Evolutionary conservation across 192 early-diverging fungal genomes (phyloP).

Genomic region (Glomus cerebriforme): DNA sequence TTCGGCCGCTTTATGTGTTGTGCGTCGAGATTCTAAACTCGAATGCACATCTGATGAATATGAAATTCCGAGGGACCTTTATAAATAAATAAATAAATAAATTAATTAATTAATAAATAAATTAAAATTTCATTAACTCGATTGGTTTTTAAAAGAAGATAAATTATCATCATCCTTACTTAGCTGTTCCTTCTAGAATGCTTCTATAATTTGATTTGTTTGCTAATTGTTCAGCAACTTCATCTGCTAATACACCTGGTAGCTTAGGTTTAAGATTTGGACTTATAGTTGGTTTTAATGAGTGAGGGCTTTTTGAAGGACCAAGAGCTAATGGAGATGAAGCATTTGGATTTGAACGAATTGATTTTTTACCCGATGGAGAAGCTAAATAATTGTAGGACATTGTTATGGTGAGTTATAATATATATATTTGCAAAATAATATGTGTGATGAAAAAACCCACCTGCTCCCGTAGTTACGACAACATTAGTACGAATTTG

Average conservation of each 20-base stretch:
- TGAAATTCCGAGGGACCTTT: slow-evolving; percentile 67
- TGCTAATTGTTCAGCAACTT: slow-evolving; percentile 49
- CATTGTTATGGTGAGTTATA: slow-evolving; percentile 6
- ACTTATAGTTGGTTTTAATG: slow-evolving; percentile 42
- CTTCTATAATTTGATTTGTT: slow-evolving; percentile 80
- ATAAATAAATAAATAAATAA: neutral
- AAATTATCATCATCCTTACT: slow-evolving; percentile 46
- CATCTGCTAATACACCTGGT: slow-evolving; percentile 36
- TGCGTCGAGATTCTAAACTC: slow-evolving; percentile 80
- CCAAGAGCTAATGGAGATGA: slow-evolving; percentile 34
- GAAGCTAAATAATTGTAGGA: neutral
- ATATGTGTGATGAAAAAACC: neutral
- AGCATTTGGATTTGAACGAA: slow-evolving; percentile 28
- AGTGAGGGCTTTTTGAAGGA: slow-evolving; percentile 37
- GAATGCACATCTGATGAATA: slow-evolving; percentile 76
- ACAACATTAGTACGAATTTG: neutral
- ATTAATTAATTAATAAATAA: neutral
- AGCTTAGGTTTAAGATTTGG: slow-evolving; percentile 51
- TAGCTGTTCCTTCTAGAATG: slow-evolving; percentile 83
- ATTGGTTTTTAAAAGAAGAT: neutral
- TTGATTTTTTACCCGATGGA: slow-evolving; percentile 23
- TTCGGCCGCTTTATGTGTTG: slow-evolving; percentile 93
- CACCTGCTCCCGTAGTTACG: neutral
- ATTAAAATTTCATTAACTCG: neutral
- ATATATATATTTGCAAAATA: neutral